Base-by-base conservation (phyloP, 2,329 filamentous ascomycete species). In the Botryotinia narcissicola region DNA sequence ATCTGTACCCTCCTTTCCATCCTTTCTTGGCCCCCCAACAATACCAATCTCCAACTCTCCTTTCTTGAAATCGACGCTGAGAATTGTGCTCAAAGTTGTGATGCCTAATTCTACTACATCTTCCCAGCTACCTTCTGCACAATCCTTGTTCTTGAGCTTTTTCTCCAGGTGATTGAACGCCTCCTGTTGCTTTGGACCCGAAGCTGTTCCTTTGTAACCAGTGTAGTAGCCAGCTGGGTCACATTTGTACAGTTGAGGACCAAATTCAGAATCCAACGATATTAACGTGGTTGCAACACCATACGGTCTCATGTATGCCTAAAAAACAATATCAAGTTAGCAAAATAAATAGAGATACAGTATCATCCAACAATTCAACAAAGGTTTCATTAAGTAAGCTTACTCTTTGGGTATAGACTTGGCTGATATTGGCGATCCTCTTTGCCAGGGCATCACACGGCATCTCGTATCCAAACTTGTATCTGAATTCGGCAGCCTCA, bases 21-120 rank as follows among this genome's bases (percentile, higher is more conserved):
- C 93, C 74, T 87, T 84, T 80, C 90, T 89, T 73, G 95, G 95
- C 44, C 94, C 95, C 78, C 96, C 96, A 72, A 98, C 96, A 81
- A 99, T 95, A 76, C 96, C 96, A 84, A 99, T 93, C 86, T 99
- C 96, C 83, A 99, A 91, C 87, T 99, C 96, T 79, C 93, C 93
- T 88, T 98, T 98, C 90, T 99, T 99, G 88, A 99, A 99, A 83
- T 99, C 96, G 83, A 98, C 97, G 84, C 95, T 98, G 77, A 99
- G 88, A 75, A 99, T 95, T 51, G 93, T 97, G 89, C 95, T 97
- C 83, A 99, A 86, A 10, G 96, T 95, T 62, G 94, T 93, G 83
- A 99, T 99, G 74, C 93, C 96, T 80, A 98, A 88, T 87, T 99
- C 96, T 68, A 99, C 95, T 67, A 99, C 96, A 75, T 99, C 96